These are phyloP conservation scores for Ophiostoma populinum DNA, from an alignment of 2,329 filamentous ascomycete species.

Conservation along the genomic window DNA sequence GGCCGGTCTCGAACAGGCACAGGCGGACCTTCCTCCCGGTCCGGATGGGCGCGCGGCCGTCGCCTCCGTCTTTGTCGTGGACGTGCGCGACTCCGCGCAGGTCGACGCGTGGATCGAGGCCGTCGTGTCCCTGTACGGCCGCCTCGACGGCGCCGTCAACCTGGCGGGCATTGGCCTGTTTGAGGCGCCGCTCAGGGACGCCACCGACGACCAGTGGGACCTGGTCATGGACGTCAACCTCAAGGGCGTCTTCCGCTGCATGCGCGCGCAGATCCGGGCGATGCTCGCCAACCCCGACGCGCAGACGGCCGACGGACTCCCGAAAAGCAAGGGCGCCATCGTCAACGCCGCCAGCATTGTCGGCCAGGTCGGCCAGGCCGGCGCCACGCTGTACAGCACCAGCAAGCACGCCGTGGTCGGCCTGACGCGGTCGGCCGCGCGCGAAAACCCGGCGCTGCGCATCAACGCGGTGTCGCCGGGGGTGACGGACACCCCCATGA, in stretches of 20 bases:
- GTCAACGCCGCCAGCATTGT: slow-evolving; percentile 11
- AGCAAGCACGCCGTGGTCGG: slow-evolving; percentile 23
- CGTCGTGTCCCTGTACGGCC: slow-evolving; percentile 30
- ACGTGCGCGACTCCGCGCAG: slow-evolving; percentile 13
- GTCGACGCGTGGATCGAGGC: slow-evolving; percentile 33
- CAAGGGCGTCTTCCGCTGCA: slow-evolving; percentile 33
- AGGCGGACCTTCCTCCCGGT: slow-evolving; percentile 16
- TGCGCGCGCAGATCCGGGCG: slow-evolving; percentile 19
- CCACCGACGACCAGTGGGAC: slow-evolving; percentile 31
- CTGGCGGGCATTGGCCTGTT: slow-evolving; percentile 33
- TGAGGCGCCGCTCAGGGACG: slow-evolving; percentile 24
- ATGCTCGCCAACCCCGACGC: slow-evolving; percentile 5
- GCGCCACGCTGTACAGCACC: slow-evolving; percentile 20
- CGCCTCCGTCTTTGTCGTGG: slow-evolving; percentile 1
- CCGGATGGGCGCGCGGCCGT: too few species aligned
- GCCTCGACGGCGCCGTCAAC: slow-evolving; percentile 37
- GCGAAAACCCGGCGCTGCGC: slow-evolving; percentile 23
- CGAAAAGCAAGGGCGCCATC: slow-evolving; percentile 4
- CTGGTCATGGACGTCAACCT: slow-evolving; percentile 30
- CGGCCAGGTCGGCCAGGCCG: slow-evolving; percentile 16
- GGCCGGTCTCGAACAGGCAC: too few species aligned
- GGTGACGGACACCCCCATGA: slow-evolving; percentile 9
- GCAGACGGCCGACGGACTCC: slow-evolving; percentile 1
- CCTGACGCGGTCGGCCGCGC: slow-evolving; percentile 19
- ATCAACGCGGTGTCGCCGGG: slow-evolving; percentile 19